Evolutionary conservation across 441 rosid genomes (phyloP), one percentile per base, ranked within the genome.

Genomic region (Arabidopsis hybrid): DNA sequence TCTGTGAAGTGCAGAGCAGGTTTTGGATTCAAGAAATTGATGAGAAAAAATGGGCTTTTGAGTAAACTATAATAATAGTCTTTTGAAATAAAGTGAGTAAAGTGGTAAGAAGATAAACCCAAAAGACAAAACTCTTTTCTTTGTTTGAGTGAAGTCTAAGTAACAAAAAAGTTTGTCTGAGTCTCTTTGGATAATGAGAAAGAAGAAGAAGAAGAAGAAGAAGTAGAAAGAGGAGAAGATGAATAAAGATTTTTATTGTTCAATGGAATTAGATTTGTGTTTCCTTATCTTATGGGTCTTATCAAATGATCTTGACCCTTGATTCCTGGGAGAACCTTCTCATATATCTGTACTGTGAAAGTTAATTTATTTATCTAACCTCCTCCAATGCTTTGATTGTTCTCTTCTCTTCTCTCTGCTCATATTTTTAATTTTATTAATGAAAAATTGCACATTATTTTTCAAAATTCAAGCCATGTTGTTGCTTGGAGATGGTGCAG

Each of bases 291-390:
- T 82, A 77, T 73, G 88, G 86, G 89, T 82, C 76, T 78, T 72
- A 70, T 83, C 89, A 86, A 91, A 86, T 78, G 86, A 87, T 75
- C 85, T 81, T 83, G 91, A 84, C 97, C 97, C 98, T 88, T 93
- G 92, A 93, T 91, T 91, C 95, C 76, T 83, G 92, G 97, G 74
- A 78, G 71, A 91, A 88, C 86, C 92, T 91, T 89, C 92, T 87
- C 83, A 21, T 21, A 83, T 80, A 75, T 85, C 76, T 83, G 75
- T 80, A 43, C 79, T 65, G 52, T 67, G 77, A 57, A 65, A 65
- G 78, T 77, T 69, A 21, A 1, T 8, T 75, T 51, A 39, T 53
- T 42, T 40, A 67, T 55, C 51, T 11, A 59, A 51, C 46, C 26
- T 49, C 55, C 32, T 46, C 52, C 69, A 73, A 43, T 63, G 65